These are phyloP conservation scores for Lithohypha guttulata DNA, from an alignment of 2,329 filamentous ascomycete genomes.

Conservation along the genomic window DNA sequence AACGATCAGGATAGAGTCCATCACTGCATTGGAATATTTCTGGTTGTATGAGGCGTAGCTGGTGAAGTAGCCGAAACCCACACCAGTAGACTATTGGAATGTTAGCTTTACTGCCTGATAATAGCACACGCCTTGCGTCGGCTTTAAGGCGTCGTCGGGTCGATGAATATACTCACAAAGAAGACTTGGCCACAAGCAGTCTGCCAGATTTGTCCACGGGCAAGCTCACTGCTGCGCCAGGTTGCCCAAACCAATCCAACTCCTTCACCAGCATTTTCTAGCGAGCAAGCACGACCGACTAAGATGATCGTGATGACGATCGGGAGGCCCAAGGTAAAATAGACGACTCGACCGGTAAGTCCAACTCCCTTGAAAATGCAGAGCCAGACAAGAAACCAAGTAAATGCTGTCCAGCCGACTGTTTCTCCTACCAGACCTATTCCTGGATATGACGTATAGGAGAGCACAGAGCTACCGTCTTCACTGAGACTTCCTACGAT, in stretches of 20 bases:
- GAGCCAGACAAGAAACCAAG: constrained; percentile 50
- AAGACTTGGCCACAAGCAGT: constrained; percentile 51
- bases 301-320: constrained; percentile 48
- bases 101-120: too few species aligned
- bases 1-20: constrained; percentile 48
- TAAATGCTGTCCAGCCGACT: constrained; percentile 47
- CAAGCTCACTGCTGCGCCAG: constrained; percentile 42
- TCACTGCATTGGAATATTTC: constrained; percentile 48
- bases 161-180: too few species aligned
- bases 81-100: constrained; percentile 48
- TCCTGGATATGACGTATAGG: constrained; percentile 40
- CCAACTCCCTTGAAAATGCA: constrained; percentile 51
- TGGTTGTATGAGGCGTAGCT: constrained; percentile 48
- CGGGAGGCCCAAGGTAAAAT: constrained; percentile 52
- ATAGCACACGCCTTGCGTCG: too few species aligned
- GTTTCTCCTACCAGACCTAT: constrained; percentile 44
- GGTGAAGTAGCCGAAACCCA: constrained; percentile 50
- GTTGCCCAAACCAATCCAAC: constrained; percentile 40
- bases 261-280: constrained; percentile 44
- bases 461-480: constrained; percentile 28
- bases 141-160: too few species aligned
- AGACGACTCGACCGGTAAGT: constrained; percentile 48
- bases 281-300: constrained; percentile 43
- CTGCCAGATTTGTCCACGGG: constrained; percentile 45
- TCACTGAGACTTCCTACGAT: constrained; percentile 32